Conservation (phyloP, 805 yeast species). For the Candida golubevii region DNA sequence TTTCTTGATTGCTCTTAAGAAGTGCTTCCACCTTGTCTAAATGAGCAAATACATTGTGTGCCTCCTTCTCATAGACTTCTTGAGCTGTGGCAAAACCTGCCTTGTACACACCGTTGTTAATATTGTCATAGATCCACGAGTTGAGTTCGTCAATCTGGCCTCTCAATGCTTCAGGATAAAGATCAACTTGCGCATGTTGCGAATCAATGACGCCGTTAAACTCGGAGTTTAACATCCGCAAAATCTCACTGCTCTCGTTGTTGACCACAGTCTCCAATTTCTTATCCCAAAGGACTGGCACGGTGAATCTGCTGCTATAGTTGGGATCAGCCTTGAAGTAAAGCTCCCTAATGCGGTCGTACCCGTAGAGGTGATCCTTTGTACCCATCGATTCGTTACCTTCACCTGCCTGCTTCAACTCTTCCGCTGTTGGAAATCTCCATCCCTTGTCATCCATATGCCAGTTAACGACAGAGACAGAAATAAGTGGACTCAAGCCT, state of each 20-base stretch:
- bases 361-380: constrained; percentile 48
- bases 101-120: constrained; percentile 92
- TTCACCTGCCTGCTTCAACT: constrained; percentile 38
- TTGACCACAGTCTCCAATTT: constrained; percentile 78
- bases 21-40: constrained; percentile 68
- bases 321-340: constrained; percentile 73
- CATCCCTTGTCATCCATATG: constrained; percentile 84
- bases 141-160: constrained; percentile 70
- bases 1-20: constrained; percentile 42
- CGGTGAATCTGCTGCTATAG: constrained; percentile 82
- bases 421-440: constrained; percentile 62
- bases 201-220: constrained; percentile 56
- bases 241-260: constrained; percentile 87
- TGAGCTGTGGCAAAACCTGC: constrained; percentile 85
- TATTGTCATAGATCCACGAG: constrained; percentile 74
- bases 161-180: constrained; percentile 56
- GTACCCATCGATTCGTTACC: constrained; percentile 46
- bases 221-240: constrained; percentile 75
- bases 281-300: constrained; percentile 91
- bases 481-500: constrained; percentile 57
- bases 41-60: constrained; percentile 55
- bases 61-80: constrained; percentile 73
- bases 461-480: constrained; percentile 85
- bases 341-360: constrained; percentile 58
- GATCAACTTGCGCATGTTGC: constrained; percentile 48